A percentile compares a stretch with the other conserved stretches of the same genome.
These are phyloP conservation scores for Penicillium concentricum DNA, from an alignment of 2,329 filamentous ascomycete species.

Conservation along the genomic window DNA sequence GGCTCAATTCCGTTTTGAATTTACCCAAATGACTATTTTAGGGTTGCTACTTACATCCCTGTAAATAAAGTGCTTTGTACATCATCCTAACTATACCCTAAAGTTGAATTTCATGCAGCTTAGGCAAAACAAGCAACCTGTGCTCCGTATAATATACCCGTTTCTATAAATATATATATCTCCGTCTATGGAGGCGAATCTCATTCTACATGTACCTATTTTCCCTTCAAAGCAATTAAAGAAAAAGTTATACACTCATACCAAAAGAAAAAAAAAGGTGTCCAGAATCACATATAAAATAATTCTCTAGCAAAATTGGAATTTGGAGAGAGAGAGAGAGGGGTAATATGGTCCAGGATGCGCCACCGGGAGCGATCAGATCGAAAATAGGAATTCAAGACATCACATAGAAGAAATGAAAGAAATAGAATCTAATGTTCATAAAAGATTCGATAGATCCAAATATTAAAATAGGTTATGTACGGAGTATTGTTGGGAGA, in stretches of 20 bases:
- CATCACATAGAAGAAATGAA: neutral
- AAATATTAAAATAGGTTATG: neutral
- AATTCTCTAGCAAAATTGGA: neutral
- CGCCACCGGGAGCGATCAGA: constrained; percentile 3
- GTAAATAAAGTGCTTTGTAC: neutral
- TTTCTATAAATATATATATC: constrained; percentile 5
- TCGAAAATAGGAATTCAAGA: neutral
- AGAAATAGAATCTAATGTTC: no score
- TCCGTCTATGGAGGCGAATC: neutral
- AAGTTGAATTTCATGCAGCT: neutral
- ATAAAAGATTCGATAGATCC: neutral
- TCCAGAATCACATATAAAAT: neutral
- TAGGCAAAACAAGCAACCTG: neutral
- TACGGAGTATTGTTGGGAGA: constrained; percentile 36
- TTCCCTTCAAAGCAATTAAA: neutral
- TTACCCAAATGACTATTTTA: neutral
- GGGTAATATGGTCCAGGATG: constrained; percentile 2
- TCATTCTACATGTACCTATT: neutral
- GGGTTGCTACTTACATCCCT: neutral
- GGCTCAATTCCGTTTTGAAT: neutral
- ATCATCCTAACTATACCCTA: neutral
- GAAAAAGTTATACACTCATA: neutral
- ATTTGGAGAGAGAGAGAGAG: constrained; percentile 6
- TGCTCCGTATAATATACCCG: neutral
- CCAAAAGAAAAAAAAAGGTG: neutral